Base-by-base conservation (phyloP, 441 rosid species). In the Geranium incanum region DNA sequence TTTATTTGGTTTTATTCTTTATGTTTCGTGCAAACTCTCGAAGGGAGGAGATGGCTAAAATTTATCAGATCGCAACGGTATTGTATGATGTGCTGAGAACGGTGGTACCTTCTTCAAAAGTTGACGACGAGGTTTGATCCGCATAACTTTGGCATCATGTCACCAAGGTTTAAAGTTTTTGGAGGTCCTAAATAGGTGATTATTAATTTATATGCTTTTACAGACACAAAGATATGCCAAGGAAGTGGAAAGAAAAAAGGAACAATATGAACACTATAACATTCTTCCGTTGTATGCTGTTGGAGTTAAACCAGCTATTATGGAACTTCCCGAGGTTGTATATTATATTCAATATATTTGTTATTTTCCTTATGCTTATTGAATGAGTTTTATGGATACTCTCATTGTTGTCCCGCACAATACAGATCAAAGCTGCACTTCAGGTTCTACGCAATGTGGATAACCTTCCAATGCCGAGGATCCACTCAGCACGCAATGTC, bases 41-140 rank as follows among this genome's bases (percentile, higher is more conserved):
- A 82, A 95, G 98, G 86, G 97, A 93, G 86, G 95, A 91, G 88
- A 91, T 91, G 97, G 89, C 87, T 50, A 93, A 86, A 84, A 81
- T 86, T 68, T 86, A 86, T 79, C 95, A 89, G 84, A 85, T 84
- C 74, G 99, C 98, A 3, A 67, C 87, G 0, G 97, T 95, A 19
- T 83, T 95, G 71, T 89, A 86, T 80, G 98, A 93, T 79, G 97
- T 88, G 78, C 64, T 93, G 79, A 85, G 3, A 75, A 81, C 89
- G 1, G 87, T 93, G 66, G 93, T 90, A 28, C 91, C 83, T 74
- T 0, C 72, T 52, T 0, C 48, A 43, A 88, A 80, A 78, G n/a
- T 93, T 63, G 93, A 91, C 8, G 83, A 75, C 23, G 73, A 87
- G 98, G 99, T 95, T 70, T 52, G 81, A 67, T 72, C 41, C 70